These are phyloP conservation scores for Nicotiana sylvestris DNA, from an alignment of 257 asterid species.

Conservation along the genomic window DNA sequence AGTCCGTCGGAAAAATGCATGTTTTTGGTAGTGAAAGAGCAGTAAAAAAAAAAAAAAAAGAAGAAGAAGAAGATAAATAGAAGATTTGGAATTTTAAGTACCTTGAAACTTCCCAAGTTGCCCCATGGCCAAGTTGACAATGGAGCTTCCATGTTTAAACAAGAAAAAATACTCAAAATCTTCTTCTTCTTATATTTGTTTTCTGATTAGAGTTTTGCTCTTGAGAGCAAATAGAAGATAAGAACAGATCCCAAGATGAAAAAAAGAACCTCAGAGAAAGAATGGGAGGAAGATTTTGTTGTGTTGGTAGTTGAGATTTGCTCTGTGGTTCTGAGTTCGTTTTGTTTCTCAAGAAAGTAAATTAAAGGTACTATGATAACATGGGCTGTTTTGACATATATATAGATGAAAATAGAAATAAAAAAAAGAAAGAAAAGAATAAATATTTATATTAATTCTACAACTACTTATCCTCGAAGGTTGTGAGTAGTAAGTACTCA, in stretches of 20 bases:
- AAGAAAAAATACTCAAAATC: background rate
- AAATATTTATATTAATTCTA: no score
- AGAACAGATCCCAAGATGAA: background rate
- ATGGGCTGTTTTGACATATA: background rate
- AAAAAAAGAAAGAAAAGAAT: background rate
- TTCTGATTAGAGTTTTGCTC: background rate
- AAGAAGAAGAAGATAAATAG: background rate
- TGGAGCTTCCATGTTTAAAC: slow-evolving; percentile 46
- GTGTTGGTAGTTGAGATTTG: background rate
- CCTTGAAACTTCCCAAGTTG: slow-evolving; percentile 66
- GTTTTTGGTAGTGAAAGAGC: background rate
- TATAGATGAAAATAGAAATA: background rate
- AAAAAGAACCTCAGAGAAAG: background rate
- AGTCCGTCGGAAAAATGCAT: background rate
- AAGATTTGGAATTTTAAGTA: slow-evolving; percentile 8
- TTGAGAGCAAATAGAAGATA: background rate
- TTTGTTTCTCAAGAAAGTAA: background rate
- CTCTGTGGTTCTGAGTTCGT: background rate
- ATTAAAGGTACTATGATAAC: background rate
- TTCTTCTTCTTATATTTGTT: background rate
- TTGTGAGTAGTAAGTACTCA: no score
- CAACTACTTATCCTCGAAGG: no score
- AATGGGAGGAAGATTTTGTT: background rate
- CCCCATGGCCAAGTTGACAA: slow-evolving; percentile 81
- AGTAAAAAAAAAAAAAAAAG: background rate